These are phyloP conservation scores for Maudiozyma pseudohumilis DNA, from an alignment of 805 yeast species.

Conservation along the genomic window DNA sequence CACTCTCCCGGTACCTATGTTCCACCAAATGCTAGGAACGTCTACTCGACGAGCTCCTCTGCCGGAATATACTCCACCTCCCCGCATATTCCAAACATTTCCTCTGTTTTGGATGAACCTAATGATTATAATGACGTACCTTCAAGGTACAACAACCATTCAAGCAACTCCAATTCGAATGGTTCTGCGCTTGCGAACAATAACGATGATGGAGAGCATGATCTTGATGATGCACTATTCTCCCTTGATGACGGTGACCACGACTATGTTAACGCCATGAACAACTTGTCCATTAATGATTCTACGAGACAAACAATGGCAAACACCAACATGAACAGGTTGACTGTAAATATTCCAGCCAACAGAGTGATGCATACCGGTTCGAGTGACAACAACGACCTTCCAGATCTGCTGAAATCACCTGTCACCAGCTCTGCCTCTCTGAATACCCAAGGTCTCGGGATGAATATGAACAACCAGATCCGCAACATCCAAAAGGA, in stretches of 20 bases:
- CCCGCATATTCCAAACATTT: slow-evolving; percentile 17
- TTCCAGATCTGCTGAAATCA: slow-evolving; percentile 27
- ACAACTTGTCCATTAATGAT: slow-evolving; percentile 15
- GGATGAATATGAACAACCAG: not conserved
- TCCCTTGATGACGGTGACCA: slow-evolving; percentile 29
- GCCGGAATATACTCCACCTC: slow-evolving; percentile 9
- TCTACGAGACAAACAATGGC: not conserved
- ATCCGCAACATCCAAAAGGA: not conserved
- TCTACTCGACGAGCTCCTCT: slow-evolving; percentile 5
- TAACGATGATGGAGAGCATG: slow-evolving; percentile 15
- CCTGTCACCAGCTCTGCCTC: slow-evolving; percentile 10
- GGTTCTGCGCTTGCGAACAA: not conserved
- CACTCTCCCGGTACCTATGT: slow-evolving; percentile 47
- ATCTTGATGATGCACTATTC: slow-evolving; percentile 27
- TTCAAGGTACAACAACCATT: slow-evolving; percentile 2
- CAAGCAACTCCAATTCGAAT: not conserved
- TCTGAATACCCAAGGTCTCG: not conserved
- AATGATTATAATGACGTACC: slow-evolving; percentile 9
- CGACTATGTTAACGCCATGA: slow-evolving; percentile 22
- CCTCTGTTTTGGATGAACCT: slow-evolving; percentile 27
- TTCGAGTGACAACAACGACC: slow-evolving; percentile 5
- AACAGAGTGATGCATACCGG: not conserved
- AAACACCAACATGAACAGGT: slow-evolving; percentile 4
- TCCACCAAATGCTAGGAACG: slow-evolving; percentile 55
- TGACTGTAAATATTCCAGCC: not conserved